Percentiles rank a stretch among this genome's conserved stretches.
These are phyloP conservation scores for Graphilbum sp. DNA, from an alignment of 2,329 filamentous ascomycete species.

Conservation along the genomic window DNA sequence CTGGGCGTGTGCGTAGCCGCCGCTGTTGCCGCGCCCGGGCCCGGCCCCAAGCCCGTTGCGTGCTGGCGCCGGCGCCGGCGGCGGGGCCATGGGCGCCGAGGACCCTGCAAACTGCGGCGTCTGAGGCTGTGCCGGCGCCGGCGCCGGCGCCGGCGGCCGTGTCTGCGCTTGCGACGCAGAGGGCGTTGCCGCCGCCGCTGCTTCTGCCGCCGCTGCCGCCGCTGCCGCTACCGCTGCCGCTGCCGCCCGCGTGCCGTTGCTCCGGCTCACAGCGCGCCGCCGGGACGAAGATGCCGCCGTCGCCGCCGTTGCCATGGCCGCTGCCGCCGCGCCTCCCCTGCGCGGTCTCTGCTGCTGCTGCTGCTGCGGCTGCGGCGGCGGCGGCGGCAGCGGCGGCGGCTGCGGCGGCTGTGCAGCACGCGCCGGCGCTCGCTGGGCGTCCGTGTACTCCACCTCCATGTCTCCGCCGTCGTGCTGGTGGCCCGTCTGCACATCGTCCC, in stretches of 20 bases:
- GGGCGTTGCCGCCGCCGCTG: not conserved
- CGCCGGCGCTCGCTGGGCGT: slow-evolving; percentile 2
- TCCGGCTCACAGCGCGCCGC: not conserved
- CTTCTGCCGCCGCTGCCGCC: not conserved
- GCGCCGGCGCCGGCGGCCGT: not conserved
- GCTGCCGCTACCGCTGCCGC: not conserved
- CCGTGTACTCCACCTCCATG: slow-evolving; percentile 9
- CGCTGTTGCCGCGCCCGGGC: not conserved
- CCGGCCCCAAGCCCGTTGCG: not conserved
- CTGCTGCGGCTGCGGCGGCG: slow-evolving; percentile 1
- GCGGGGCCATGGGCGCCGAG: slow-evolving; percentile 3
- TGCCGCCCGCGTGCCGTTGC: not conserved
- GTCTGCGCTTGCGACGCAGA: not conserved
- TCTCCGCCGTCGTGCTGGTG: slow-evolving; percentile 3
- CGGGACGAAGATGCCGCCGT: not conserved
- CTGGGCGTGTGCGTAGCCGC: slow-evolving; percentile 4
- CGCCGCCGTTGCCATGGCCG: not conserved
- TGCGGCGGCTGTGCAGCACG: not conserved
- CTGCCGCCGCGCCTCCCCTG: not conserved
- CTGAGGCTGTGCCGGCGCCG: not conserved
- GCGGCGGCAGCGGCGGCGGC: not conserved
- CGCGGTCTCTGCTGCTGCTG: not conserved
- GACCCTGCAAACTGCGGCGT: not conserved
- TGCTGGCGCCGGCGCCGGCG: slow-evolving; percentile 1
- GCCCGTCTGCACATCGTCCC: too few species aligned